Evolutionary conservation across 371 early-diverging fungal genomes (phyloP), one percentile per base, ranked within the genome.

Genomic region (Haplosporangium sp.): DNA sequence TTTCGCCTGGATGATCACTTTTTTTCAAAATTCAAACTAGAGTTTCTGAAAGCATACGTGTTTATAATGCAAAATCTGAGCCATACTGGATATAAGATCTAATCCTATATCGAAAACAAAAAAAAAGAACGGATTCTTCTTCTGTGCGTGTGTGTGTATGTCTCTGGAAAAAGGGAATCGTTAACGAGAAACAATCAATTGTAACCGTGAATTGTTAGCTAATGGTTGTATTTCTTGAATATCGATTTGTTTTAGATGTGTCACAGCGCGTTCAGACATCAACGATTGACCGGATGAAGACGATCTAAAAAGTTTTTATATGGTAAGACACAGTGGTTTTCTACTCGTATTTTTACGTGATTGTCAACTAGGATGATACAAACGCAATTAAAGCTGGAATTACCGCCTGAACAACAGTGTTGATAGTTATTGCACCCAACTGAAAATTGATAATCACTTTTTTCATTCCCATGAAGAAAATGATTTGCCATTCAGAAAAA

Each of bases 301-400:
- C n/a, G 23, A 18, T 9, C 12, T 38, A 10, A 3, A 38, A 12
- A 48, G n/a, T 47, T 64, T 38, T 58, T 45, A 29, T 59, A 63
- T 51, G 69, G 69, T 69, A 74, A 74, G 69, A 12, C 43, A 37
- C n/a, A 20, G 8, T 54, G 13, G 21, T 50, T 12, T 23, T 23
- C 8, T n/a, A 20, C n/a, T 10, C 38, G 16, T 14, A 41, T 5
- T 50, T 29, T 6, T 13, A 21, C 56, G 40, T 46, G n/a, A n/a
- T n/a, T n/a, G n/a, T 43, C 71, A 69, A 65, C 74, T 71, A 74
- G 57, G 82, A 82, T 82, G 82, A 82, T 62, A 74, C 75, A 70
- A 64, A 73, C 53, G 82, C 82, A 82, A 82, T 82, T 64, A 82
- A 82, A 82, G 75, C 82, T 82, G 79, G 82, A 82, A 79, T 77